phyloP scores from a whole-genome alignment of 805 yeast genomes.

The Maudiozyma pseudohumilis region DNA sequence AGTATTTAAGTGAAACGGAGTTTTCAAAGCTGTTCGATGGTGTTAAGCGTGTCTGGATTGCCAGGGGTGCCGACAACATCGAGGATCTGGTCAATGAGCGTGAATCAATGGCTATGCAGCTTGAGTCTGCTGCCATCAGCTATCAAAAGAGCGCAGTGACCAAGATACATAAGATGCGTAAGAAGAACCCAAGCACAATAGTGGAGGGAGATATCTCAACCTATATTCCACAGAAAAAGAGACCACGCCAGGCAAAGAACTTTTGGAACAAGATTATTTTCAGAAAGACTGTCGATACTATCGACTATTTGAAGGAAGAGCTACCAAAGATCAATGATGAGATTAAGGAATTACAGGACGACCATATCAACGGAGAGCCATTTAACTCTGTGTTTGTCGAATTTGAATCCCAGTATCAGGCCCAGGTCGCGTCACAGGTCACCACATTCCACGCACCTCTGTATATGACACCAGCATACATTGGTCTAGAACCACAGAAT shows the following conservation, averaged over 20 bases:
- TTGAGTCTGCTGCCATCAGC: constrained; percentile 58
- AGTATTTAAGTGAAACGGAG: constrained; percentile 60
- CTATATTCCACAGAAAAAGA: constrained; percentile 55
- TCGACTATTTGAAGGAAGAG: constrained; percentile 45
- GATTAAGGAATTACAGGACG: constrained; percentile 44
- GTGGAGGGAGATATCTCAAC: constrained; percentile 37
- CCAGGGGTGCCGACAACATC: constrained; percentile 51
- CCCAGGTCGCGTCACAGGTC: constrained; percentile 63
- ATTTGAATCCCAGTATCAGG: constrained; percentile 64
- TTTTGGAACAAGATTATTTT: constrained; percentile 25
- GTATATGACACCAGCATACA: constrained; percentile 47
- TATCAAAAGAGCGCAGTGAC: constrained; percentile 56
- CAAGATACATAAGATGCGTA: constrained; percentile 53
- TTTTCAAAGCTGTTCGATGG: constrained; percentile 71
- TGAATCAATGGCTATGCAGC: constrained; percentile 43
- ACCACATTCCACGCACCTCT: constrained; percentile 57
- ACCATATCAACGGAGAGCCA: constrained; percentile 41
- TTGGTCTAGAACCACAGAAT: constrained; percentile 56
- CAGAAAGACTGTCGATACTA: constrained; percentile 57
- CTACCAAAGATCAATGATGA: constrained; percentile 50
- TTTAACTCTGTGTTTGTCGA: constrained; percentile 75
- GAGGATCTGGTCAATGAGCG: constrained; percentile 50
- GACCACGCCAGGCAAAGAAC: constrained; percentile 46
- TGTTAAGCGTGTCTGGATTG: constrained; percentile 71
- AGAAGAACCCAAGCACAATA: constrained; percentile 39